Evolutionary conservation across 176 grass and related monocot species (phyloP), one percentile per base, ranked within the genome.

Genomic region (Themeda triandra): DNA sequence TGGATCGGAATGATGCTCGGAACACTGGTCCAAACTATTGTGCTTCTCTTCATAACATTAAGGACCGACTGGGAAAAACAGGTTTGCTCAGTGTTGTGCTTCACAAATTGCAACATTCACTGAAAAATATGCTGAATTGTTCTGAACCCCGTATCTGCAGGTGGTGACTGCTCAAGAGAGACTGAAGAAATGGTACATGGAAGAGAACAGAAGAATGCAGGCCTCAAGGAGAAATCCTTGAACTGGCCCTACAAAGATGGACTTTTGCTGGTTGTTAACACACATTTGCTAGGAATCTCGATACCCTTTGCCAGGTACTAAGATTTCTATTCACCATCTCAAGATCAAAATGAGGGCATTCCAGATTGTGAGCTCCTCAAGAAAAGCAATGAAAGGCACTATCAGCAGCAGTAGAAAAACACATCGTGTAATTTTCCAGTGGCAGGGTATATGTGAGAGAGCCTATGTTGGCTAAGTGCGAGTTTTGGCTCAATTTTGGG

Each of bases 1-100:
- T 98, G 96, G 96, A 87, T 94, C 14, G 96, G 89, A 51, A 98
- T 98, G 96, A 58, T 98, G 74, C 15, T 95, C 4, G 96, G 93
- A 35, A 94, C 93, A 76, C 63, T 87, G 2, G 91, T 92, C 25
- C 93, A 98, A 35, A 95, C 89, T 8, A 3, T 89, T 44, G 86
- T 98, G n/a, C 91, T 98, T 60, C 5, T 95, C 4, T 40, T 82
- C 53, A 92, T 98, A 68, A 98, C 96, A 31, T 14, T 78, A 10
- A 84, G 37, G 73, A 92, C 91, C 8, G 87, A 95, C 75, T 98
- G 93, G 96, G 69, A 92, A n/a, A 90, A 91, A 67, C 87, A 98
- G 93, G 93, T 72, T 98, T 3, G 33, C 11, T 45, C 36, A 66
- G 67, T 32, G 2, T 63, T n/a, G n/a, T n/a, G n/a, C n/a, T n/a